These are phyloP conservation scores for Huntiella bhutanensis DNA, from an alignment of 2,329 filamentous ascomycete genomes.

Conservation along the genomic window DNA sequence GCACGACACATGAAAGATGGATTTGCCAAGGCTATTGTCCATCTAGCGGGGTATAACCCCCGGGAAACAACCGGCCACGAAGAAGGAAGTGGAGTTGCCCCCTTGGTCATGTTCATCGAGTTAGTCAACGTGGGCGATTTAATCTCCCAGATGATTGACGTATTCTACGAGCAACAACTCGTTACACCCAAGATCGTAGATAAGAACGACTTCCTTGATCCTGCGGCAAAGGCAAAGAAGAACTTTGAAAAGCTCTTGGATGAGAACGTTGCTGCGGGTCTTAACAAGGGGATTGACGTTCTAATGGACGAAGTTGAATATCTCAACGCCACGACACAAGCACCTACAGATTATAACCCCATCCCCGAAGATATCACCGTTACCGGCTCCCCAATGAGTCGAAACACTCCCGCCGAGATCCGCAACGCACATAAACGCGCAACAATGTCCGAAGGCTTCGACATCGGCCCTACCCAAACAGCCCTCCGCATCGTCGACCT, in stretches of 20 bases:
- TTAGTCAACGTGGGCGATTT: conserved; percentile 95
- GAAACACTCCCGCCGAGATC: not conserved
- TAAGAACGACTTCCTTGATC: conserved; percentile 84
- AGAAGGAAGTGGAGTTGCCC: conserved; percentile 54
- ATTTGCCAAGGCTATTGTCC: conserved; percentile 80
- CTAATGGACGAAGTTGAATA: conserved; percentile 98
- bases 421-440: conserved; percentile 11
- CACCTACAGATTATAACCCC: conserved; percentile 80
- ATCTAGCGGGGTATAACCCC: conserved; percentile 81
- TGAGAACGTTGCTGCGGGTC: conserved; percentile 80
- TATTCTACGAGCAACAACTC: conserved; percentile 94
- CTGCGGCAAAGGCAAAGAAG: conserved; percentile 86
- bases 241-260: conserved; percentile 98
- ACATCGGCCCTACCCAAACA: conserved; percentile 54
- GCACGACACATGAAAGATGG: conserved; percentile 77
- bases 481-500: conserved; percentile 68
- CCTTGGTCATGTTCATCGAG: conserved; percentile 87
- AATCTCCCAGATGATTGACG: conserved; percentile 97
- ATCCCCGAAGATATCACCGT: conserved; percentile 15
- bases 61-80: conserved; percentile 52
- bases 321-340: conserved; percentile 72
- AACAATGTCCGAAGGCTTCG: conserved; percentile 19
- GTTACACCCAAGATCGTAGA: conserved; percentile 67
- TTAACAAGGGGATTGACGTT: conserved; percentile 96
- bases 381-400: not conserved